These are phyloP conservation scores for Lecanicillium sp. DNA, from an alignment of 2,329 filamentous ascomycete species.

Conservation along the genomic window DNA sequence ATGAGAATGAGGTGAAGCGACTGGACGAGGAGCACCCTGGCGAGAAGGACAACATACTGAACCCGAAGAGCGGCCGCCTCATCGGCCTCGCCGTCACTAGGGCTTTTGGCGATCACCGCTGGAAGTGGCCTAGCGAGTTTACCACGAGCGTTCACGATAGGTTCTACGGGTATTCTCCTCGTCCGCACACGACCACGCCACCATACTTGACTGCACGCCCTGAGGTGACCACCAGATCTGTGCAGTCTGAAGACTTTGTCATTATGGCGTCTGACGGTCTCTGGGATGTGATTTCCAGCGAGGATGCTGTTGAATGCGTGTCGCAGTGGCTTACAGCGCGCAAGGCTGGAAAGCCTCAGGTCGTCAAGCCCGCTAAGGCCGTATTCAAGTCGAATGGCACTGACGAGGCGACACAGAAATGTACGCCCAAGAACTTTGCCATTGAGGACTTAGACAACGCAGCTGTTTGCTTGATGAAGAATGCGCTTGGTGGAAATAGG, in stretches of 20 bases:
- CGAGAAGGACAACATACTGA: constrained; percentile 46
- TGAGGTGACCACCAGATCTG: constrained; percentile 48
- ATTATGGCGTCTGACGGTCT: constrained; percentile 62
- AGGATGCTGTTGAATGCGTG: constrained; percentile 51
- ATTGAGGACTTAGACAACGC: constrained; percentile 69
- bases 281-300: constrained; percentile 53
- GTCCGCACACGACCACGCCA: constrained; percentile 42
- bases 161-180: constrained; percentile 38
- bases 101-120: constrained; percentile 60
- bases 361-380: constrained; percentile 11
- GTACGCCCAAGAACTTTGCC: constrained; percentile 51
- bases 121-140: constrained; percentile 55
- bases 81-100: constrained; percentile 55
- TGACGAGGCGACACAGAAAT: constrained; percentile 15
- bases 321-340: constrained; percentile 40
- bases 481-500: constrained; percentile 71
- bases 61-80: constrained; percentile 44
- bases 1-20: constrained; percentile 47
- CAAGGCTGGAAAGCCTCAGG: constrained; percentile 17
- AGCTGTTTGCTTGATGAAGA: constrained; percentile 73
- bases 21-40: constrained; percentile 53
- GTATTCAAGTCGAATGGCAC: constrained; percentile 4
- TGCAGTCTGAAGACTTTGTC: constrained; percentile 47
- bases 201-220: constrained; percentile 64
- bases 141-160: constrained; percentile 26